Base-by-base conservation (phyloP, 1,284 basidiomycete genomes). In the Puccinia coronata region DNA sequence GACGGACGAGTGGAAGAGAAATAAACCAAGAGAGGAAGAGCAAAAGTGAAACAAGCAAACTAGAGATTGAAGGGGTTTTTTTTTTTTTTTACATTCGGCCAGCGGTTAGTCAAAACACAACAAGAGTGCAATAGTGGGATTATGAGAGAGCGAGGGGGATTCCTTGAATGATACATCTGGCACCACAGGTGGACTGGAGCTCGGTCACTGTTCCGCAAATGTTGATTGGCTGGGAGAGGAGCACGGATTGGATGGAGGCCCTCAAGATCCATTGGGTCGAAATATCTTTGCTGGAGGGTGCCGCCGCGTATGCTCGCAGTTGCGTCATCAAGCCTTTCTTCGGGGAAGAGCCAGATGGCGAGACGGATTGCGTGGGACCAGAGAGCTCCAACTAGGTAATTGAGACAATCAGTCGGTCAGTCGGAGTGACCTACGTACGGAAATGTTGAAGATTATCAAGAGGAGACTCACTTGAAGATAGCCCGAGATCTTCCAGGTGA, bases 191-290 rank as follows among this genome's bases (percentile, higher is more conserved):
- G 9, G 72, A 74, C 14, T 74, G 72, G 2, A 74, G 43, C 31
- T 74, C 55, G n/a, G 34, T 25, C n/a, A 74, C 20, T 25, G 36
- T 61, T 0, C 72, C 72, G 25, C 53, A 47, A 47, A 61, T 61
- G 57, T 74, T 59, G 43, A 74, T 34, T 43, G 72, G 72, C 39
- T 74, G 72, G 28, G 72, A 41, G 14, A 74, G 36, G 28, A 74
- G 16, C 0, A 59, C 57, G 11, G 72, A 74, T 74, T 74, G 72
- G 36, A 74, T 74, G 20, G 57, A 59, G 0, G 57, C 72, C 57
- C 57, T 74, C 14, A 74, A 47, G n/a, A 61, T 57, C 72, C 72
- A 74, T 39, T 74, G 53, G 1, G 39, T 43, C 3, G 72, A 12
- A 18, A n/a, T 59, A 28, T 36, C 23, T 43, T 74, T 43, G 59